Evolutionary conservation across 176 grass and related monocot genomes (phyloP), one percentile per base, ranked within the genome.

Genomic region (Carex myosuroides): DNA sequence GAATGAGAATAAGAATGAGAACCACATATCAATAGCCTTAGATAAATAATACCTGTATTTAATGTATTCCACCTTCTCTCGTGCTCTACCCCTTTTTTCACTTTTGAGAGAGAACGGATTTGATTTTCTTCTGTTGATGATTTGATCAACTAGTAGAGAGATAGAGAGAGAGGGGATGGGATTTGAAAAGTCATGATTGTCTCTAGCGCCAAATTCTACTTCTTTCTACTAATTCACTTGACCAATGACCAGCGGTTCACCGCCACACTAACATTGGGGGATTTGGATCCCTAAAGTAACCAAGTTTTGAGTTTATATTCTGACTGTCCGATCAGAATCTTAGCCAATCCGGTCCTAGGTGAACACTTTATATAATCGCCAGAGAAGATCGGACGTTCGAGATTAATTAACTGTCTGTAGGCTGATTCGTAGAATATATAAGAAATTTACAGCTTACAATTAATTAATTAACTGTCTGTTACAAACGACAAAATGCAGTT

Each of bases 141-240:
- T 70, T 60, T 29, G 29, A 29, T 29, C 62, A 35, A 54, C 63
- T 13, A 72, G 11, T 13, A 65, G 11, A 56, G 22, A 72, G 60
- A 76, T 24, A 55, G 63, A 56, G 60, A 70, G 81, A 83, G 62
- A 14, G 41, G 70, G 63, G 37, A 9, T 8, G 29, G 29, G 54
- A 85, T 63, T 82, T 62, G 80, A 82, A 67, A 65, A 82, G 80
- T 82, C 39, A 78, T 50, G 46, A 50, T 1, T 2, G 46, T 2
- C 46, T 50, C 1, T 50, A 50, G 81, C 72, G 60, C 70, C 65
- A 59, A 24, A 67, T 56, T 67, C 44, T 58, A 71, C 74, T 13
- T 24, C 20, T 32, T 60, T 20, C 14, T 80, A 86, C 72, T 81
- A 52, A 24, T 10, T 60, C 53, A 8, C 0, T 18, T 76, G 72